A percentile compares a stretch with the other conserved stretches of the same genome.
phyloP scores from a whole-genome alignment of 1,284 basidiomycete genomes.

The Trichosporon ovoides region DNA sequence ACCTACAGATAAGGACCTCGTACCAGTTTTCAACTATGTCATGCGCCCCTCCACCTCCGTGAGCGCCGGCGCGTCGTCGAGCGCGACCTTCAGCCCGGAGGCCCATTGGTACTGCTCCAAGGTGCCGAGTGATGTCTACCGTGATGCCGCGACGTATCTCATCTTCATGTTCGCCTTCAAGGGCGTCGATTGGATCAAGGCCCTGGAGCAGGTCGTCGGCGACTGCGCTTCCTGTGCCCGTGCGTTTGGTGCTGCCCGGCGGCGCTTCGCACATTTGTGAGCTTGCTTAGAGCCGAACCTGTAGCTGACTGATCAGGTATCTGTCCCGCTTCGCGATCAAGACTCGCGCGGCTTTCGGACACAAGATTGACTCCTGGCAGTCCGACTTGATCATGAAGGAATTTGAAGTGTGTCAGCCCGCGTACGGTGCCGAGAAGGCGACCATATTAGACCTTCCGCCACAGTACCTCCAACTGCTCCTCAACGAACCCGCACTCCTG shows the following conservation, averaged over 20 bases:
- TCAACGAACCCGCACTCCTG: conserved; percentile 62
- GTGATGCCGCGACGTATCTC: conserved; percentile 64
- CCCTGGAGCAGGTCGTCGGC: conserved; percentile 56
- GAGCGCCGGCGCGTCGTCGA: conserved; percentile 11
- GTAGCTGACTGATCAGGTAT: conserved; percentile 29
- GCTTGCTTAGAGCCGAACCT: conserved; percentile 38
- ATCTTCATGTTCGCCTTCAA: conserved; percentile 73
- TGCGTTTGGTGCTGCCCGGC: conserved; percentile 60
- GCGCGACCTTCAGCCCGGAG: neutral
- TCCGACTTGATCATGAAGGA: conserved; percentile 24
- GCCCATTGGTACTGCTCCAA: conserved; percentile 42
- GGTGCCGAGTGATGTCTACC: conserved; percentile 22
- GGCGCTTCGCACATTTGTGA: conserved; percentile 61
- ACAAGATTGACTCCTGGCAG: conserved; percentile 66
- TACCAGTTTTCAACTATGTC: conserved; percentile 57
- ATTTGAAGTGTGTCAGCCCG: conserved; percentile 12
- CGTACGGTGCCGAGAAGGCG: conserved; percentile 19
- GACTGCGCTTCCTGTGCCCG: conserved; percentile 65
- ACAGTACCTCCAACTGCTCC: conserved; percentile 59
- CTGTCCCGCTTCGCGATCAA: conserved; percentile 40
- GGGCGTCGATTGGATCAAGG: conserved; percentile 57
- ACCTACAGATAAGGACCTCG: conserved; percentile 54
- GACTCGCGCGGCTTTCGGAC: conserved; percentile 58
- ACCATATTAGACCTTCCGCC: conserved; percentile 46
- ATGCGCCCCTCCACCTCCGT: conserved; percentile 15